These are phyloP conservation scores for Cladosporium sp. DNA, from an alignment of 2,329 filamentous ascomycete species.

Conservation along the genomic window DNA sequence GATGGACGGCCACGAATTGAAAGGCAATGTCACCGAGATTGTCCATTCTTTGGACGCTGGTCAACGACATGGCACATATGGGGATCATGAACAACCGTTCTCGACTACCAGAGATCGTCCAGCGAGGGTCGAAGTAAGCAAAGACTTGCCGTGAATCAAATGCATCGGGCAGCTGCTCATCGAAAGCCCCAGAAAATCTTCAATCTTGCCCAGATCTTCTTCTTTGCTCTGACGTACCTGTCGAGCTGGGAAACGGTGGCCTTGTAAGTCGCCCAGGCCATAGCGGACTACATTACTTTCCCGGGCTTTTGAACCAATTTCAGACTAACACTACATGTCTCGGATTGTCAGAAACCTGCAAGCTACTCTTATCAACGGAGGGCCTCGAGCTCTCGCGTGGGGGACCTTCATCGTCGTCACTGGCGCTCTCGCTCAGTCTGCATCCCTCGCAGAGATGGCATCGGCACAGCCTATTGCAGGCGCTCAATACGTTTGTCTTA, in stretches of 20 bases:
- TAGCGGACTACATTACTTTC: too few relatives aligned
- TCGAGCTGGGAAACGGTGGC: conserved; percentile 24
- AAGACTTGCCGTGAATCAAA: too few relatives aligned
- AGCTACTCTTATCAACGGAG: conserved; percentile 22
- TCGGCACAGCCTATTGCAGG: conserved; percentile 26
- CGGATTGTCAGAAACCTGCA: conserved; percentile 23
- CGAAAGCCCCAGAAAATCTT: conserved; percentile 19
- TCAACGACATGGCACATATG: too few relatives aligned
- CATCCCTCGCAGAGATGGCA: conserved; percentile 24
- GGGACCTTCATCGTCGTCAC: conserved; percentile 22
- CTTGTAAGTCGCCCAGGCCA: background rate
- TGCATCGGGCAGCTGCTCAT: too few relatives aligned
- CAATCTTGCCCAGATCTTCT: conserved; percentile 23
- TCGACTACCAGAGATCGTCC: too few relatives aligned
- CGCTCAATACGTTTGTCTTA: conserved; percentile 17
- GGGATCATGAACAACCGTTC: too few relatives aligned
- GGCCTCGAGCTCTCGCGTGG: conserved; percentile 23
- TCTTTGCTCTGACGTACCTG: conserved; percentile 24
- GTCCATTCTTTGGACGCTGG: too few relatives aligned
- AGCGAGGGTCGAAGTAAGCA: too few relatives aligned
- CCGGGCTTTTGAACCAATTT: too few relatives aligned
- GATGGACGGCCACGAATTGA: too few relatives aligned
- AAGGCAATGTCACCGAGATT: too few relatives aligned
- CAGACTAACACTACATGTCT: too few relatives aligned
- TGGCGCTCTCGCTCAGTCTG: conserved; percentile 22